Evolutionary conservation across 2,329 filamentous ascomycete species (phyloP).

Genomic region (Ceratocystis harringtonii): DNA sequence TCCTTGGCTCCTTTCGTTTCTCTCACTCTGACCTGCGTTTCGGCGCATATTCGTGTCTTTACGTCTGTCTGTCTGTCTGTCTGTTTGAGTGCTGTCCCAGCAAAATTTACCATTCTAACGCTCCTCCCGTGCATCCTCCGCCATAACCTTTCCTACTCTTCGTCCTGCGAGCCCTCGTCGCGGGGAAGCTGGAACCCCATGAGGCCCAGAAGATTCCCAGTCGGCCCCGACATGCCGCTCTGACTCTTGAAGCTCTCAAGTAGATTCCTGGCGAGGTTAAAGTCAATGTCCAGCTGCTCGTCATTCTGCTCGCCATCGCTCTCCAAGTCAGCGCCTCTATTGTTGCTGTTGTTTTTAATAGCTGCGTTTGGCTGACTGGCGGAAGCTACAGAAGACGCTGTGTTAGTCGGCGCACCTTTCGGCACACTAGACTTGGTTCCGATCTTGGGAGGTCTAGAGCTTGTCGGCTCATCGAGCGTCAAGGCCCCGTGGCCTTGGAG

Average conservation of each 20-base stretch:
- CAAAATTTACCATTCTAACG: not conserved
- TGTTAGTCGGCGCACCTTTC: not conserved
- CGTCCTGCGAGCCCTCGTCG: constrained; percentile 48
- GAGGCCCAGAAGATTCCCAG: constrained; percentile 71
- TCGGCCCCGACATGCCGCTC: constrained; percentile 69
- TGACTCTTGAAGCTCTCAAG: constrained; percentile 88
- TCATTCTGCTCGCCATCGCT: constrained; percentile 34
- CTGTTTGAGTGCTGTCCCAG: no score
- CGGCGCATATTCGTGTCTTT: no score
- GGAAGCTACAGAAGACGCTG: not conserved
- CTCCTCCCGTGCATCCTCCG: not conserved
- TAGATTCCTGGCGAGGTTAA: constrained; percentile 78
- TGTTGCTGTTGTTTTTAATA: not conserved
- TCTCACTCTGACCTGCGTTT: not conserved
- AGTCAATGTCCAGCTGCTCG: constrained; percentile 60
- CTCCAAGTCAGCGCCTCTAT: constrained; percentile 20
- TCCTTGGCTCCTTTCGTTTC: not conserved
- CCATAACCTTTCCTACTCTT: constrained; percentile 13
- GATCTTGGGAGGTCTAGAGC: constrained; percentile 18
- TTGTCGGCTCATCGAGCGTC: constrained; percentile 31
- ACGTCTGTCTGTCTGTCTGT: no score
- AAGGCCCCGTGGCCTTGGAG: constrained; percentile 54
- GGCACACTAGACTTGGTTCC: not conserved
- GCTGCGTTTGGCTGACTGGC: not conserved
- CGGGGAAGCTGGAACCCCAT: constrained; percentile 72